Percentiles rank a stretch among this genome's conserved stretches.
These are phyloP conservation scores for Sphagnum fallax DNA, from an alignment of 228 moss, liverwort and hornwort species.

Conservation along the genomic window DNA sequence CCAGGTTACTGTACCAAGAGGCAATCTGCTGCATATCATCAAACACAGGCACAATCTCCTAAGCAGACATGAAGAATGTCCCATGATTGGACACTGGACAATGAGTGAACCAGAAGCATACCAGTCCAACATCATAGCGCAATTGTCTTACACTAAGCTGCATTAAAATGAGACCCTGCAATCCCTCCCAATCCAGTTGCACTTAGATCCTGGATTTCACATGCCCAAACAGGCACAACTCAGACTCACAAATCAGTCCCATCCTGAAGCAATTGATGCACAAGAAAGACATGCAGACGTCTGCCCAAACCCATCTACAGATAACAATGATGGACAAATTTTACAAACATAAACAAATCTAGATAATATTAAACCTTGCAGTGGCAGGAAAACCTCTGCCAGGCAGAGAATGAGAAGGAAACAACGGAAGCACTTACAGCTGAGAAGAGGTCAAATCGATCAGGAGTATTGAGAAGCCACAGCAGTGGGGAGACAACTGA, in stretches of 20 bases:
- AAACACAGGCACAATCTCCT: too few relatives aligned
- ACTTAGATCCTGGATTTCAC: background rate
- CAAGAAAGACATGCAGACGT: background rate
- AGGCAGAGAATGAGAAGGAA: too few relatives aligned
- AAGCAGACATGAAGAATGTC: too few relatives aligned
- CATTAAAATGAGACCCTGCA: constrained; percentile 86
- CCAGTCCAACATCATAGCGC: constrained; percentile 75
- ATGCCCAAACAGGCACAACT: background rate
- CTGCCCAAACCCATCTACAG: background rate
- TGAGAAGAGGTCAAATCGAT: constrained; percentile 91
- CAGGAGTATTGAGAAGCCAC: constrained; percentile 88
- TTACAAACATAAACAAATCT: background rate
- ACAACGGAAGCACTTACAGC: constrained; percentile 33
- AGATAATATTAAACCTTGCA: too few relatives aligned
- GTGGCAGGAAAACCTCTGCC: too few relatives aligned
- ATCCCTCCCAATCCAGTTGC: background rate
- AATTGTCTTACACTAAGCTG: constrained; percentile 81
- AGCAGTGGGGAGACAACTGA: constrained; percentile 83
- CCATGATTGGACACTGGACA: too few relatives aligned
- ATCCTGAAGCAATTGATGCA: background rate
- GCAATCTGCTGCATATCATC: too few relatives aligned
- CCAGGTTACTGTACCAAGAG: too few relatives aligned
- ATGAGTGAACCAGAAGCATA: constrained; percentile 13
- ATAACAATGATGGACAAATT: background rate
- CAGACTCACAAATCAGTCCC: background rate